Percentiles rank a stretch among this genome's conserved stretches.
Evolutionary conservation across 805 yeast species (phyloP).

Genomic region (Saccharomycopsis vini): DNA sequence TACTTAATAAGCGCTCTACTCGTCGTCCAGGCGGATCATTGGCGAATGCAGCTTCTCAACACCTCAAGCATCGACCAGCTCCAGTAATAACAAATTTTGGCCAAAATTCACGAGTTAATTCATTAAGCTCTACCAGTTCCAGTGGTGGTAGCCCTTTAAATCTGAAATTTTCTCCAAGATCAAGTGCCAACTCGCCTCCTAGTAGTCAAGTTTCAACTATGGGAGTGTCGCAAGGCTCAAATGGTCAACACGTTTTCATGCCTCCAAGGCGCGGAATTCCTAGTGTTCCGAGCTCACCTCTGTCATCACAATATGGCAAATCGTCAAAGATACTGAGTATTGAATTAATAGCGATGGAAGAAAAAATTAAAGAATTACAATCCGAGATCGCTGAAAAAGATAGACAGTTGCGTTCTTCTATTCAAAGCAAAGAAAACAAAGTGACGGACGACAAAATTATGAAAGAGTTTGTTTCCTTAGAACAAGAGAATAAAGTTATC

Average conservation of each 20-base stretch:
- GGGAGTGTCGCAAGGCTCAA: conserved; percentile 3
- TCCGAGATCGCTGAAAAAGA: conserved; percentile 10
- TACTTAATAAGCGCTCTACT: conserved; percentile 13
- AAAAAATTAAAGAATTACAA: conserved; percentile 16
- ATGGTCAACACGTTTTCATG: conserved; percentile 7
- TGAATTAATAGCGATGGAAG: conserved; percentile 19
- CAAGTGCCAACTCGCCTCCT: conserved; percentile 1
- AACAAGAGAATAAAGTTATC: conserved; percentile 16
- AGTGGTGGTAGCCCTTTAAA: conserved; percentile 10
- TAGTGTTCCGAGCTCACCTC: conserved; percentile 3
- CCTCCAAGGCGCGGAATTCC: conserved; percentile 12
- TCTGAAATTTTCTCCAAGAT: conserved; percentile 11
- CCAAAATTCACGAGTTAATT: conserved; percentile 8
- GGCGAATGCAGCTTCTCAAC: conserved; percentile 18
- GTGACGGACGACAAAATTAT: conserved; percentile 13
- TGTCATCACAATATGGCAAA: neutral
- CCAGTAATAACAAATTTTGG: conserved; percentile 4
- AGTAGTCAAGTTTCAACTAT: neutral
- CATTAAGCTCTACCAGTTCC: conserved; percentile 5
- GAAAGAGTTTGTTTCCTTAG: conserved; percentile 13
- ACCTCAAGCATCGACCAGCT: conserved; percentile 10
- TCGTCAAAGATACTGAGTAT: conserved; percentile 7
- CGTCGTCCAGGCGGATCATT: conserved; percentile 18
- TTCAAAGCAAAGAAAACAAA: conserved; percentile 4
- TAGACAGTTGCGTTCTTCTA: conserved; percentile 8